Evolutionary conservation across 2,329 filamentous ascomycete species (phyloP).

Genomic region (Fusarium dlaminii): DNA sequence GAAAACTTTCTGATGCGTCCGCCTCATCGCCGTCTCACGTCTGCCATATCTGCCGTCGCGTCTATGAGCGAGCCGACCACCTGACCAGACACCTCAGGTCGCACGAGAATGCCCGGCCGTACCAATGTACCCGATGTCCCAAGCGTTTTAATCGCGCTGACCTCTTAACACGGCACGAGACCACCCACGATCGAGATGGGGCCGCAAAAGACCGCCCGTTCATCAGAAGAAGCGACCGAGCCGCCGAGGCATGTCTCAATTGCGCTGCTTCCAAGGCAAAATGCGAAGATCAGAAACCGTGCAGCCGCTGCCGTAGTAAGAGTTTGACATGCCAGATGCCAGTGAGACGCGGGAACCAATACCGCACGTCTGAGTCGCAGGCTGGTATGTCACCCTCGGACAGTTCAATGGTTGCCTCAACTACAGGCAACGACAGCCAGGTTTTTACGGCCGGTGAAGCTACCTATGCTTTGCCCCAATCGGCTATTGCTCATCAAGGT

Average conservation of each 20-base stretch:
- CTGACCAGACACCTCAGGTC: conserved; percentile 41
- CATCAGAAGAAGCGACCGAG: conserved; percentile 39
- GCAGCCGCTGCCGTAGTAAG: conserved; percentile 41
- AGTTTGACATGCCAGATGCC: conserved; percentile 41
- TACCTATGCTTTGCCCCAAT: conserved; percentile 22
- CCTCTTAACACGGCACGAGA: conserved; percentile 41
- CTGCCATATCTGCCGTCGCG: conserved; percentile 42
- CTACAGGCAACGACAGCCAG: conserved; percentile 28
- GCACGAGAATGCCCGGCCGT: conserved; percentile 41
- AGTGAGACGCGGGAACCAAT: conserved; percentile 37
- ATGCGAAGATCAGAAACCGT: conserved; percentile 42
- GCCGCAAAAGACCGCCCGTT: conserved; percentile 40
- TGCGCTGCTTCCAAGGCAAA: conserved; percentile 43
- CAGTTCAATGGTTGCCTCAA: conserved; percentile 34
- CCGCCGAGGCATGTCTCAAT: conserved; percentile 42
- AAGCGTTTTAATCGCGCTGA: conserved; percentile 43
- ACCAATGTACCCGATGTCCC: conserved; percentile 42
- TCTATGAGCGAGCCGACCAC: conserved; percentile 42
- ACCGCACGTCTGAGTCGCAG: conserved; percentile 40
- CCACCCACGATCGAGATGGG: conserved; percentile 42
- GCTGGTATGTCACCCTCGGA: conserved; percentile 37
- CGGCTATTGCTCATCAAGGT: conserved; percentile 19
- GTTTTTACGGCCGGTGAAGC: conserved; percentile 28
- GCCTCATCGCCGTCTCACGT: conserved; percentile 41
- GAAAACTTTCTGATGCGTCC: conserved; percentile 40